A percentile compares a stretch with the other conserved stretches of the same genome.
Evolutionary conservation across 2,329 filamentous ascomycete species (phyloP).

Genomic region (Teratosphaeriaceae sp.): DNA sequence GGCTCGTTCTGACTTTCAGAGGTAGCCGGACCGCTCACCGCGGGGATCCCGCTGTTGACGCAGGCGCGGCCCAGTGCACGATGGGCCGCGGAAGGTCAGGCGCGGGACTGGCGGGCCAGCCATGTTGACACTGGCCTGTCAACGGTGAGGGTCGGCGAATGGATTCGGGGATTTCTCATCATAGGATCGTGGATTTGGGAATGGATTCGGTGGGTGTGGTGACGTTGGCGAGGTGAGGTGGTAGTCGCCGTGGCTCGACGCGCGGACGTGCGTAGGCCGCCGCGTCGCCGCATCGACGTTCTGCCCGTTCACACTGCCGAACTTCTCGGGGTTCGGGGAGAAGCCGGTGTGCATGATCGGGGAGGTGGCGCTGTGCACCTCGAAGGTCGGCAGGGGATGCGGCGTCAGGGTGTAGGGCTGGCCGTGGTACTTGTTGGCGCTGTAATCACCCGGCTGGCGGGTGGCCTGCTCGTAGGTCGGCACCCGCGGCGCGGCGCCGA

Average conservation of each 20-base stretch:
- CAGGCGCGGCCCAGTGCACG: constrained; percentile 30
- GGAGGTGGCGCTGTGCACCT: constrained; percentile 26
- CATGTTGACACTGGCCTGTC: constrained; percentile 31
- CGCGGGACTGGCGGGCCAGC: constrained; percentile 28
- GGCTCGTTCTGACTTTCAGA: constrained; percentile 28
- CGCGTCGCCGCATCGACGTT: constrained; percentile 36
- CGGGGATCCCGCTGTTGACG: constrained; percentile 32
- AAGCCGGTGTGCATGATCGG: constrained; percentile 25
- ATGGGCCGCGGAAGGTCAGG: constrained; percentile 38
- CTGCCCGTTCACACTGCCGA: constrained; percentile 37
- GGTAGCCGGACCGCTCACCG: constrained; percentile 8
- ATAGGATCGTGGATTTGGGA: constrained; percentile 23
- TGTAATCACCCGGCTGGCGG: constrained; percentile 32
- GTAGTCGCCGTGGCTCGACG: constrained; percentile 40
- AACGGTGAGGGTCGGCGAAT: constrained; percentile 35
- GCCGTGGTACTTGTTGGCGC: constrained; percentile 37
- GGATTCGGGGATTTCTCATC: constrained; percentile 25
- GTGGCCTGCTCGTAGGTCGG: constrained; percentile 34
- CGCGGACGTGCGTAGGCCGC: constrained; percentile 37
- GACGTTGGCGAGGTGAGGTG: constrained; percentile 37
- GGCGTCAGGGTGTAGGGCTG: constrained; percentile 42
- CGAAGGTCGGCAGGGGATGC: constrained; percentile 38
- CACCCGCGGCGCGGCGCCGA: constrained; percentile 17
- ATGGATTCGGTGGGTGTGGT: constrained; percentile 21
- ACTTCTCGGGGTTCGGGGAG: constrained; percentile 31